Conservation (phyloP, 2,329 filamentous ascomycete species). For the Trichoderma sp. region DNA sequence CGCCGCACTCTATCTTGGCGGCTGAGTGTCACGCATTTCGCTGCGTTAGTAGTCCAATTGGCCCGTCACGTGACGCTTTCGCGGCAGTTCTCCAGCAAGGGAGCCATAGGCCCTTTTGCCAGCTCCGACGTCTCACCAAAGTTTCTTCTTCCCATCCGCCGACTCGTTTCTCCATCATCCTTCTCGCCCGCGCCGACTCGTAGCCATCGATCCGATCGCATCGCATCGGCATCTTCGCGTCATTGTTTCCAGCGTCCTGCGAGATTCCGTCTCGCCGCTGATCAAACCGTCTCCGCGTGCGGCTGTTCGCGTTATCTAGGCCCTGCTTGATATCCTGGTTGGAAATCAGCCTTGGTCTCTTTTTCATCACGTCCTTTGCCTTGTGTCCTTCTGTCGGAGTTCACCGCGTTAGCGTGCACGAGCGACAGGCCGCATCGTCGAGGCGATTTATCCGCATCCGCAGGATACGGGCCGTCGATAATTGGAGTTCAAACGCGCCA, state of each 20-base stretch:
- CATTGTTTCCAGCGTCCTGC: slow-evolving; percentile 1
- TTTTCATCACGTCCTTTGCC: background rate
- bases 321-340: background rate
- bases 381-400: background rate
- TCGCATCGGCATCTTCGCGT: slow-evolving; percentile 3
- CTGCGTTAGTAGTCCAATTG: slow-evolving; percentile 2
- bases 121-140: slow-evolving; percentile 21
- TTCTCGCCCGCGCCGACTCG: slow-evolving; percentile 20
- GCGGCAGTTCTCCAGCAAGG: slow-evolving; percentile 5
- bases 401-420: background rate
- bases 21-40: slow-evolving; percentile 18
- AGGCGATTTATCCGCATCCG: background rate
- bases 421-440: slow-evolving; percentile 3
- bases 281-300: slow-evolving; percentile 11
- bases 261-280: slow-evolving; percentile 15
- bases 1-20: slow-evolving; percentile 10
- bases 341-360: slow-evolving; percentile 1
- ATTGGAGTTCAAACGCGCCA: slow-evolving; percentile 8
- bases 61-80: slow-evolving; percentile 12
- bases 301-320: background rate
- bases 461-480: background rate
- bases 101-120: slow-evolving; percentile 20
- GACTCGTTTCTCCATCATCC: slow-evolving; percentile 6
- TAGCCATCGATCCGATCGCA: slow-evolving; percentile 24
- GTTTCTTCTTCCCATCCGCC: slow-evolving; percentile 19